A percentile compares a stretch with the other conserved stretches of the same genome.
These are phyloP conservation scores for Lumnitzera racemosa DNA, from an alignment of 345 rosid species.

Conservation along the genomic window DNA sequence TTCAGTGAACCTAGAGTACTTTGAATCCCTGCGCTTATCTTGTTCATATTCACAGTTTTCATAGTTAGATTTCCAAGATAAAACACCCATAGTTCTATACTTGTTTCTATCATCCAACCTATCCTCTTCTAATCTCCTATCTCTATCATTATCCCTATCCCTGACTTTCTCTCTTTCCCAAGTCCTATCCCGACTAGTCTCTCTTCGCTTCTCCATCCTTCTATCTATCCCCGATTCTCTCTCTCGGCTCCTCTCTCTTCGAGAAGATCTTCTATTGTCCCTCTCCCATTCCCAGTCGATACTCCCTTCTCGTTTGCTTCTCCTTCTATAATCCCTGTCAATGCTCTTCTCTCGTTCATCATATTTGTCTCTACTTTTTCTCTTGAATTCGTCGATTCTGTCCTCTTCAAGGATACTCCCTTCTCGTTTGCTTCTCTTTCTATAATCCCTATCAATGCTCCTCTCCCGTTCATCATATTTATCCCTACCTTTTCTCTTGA, in stretches of 20 bases:
- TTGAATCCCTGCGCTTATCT: constrained; percentile 25
- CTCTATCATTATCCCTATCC: constrained; percentile 6
- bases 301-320: constrained; percentile 36
- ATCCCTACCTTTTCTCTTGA: constrained; percentile 16
- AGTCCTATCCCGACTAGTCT: constrained; percentile 4
- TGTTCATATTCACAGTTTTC: constrained; percentile 6
- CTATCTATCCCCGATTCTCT: constrained; percentile 13
- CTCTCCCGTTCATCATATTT: constrained; percentile 18
- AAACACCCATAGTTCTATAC: constrained; percentile 4
- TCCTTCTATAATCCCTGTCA: constrained; percentile 39
- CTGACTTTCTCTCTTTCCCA: neutral
- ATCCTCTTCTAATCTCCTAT: constrained; percentile 7
- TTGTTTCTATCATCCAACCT: constrained; percentile 4
- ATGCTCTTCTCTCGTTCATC: constrained; percentile 31
- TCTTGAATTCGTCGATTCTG: constrained; percentile 4
- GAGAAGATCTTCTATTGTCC: constrained; percentile 34
- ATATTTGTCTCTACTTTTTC: constrained; percentile 1
- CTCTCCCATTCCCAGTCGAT: constrained; percentile 34
- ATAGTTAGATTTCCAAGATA: constrained; percentile 19
- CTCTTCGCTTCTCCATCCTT: constrained; percentile 7
- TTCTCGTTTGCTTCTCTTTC: constrained; percentile 16
- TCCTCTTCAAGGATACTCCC: constrained; percentile 9
- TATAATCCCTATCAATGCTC: constrained; percentile 12
- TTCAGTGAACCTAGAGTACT: constrained; percentile 23
- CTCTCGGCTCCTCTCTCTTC: constrained; percentile 30